Conservation (phyloP, 768 basidiomycete species). For the Calocybe gangraenosa region DNA sequence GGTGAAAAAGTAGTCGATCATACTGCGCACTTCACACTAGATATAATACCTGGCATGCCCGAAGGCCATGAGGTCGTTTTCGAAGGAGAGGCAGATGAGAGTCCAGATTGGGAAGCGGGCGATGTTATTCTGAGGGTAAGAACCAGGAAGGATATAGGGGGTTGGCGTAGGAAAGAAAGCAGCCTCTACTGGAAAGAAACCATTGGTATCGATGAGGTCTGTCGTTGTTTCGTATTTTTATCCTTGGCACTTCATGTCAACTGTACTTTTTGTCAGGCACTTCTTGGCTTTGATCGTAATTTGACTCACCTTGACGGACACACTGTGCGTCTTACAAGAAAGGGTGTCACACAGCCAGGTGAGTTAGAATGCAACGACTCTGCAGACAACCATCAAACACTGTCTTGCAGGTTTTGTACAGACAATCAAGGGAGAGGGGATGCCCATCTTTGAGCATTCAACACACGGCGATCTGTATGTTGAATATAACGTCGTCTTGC, state of each 20-base stretch:
- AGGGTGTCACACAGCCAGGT: conserved; percentile 92
- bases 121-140: conserved; percentile 86
- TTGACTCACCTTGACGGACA: conserved; percentile 92
- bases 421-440: conserved; percentile 82
- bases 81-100: conserved; percentile 96
- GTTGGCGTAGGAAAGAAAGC: conserved; percentile 86
- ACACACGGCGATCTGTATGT: conserved; percentile 83
- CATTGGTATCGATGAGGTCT: conserved; percentile 87
- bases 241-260: conserved; percentile 1
- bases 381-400: background rate
- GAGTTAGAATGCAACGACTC: conserved; percentile 15
- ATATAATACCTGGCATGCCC: conserved; percentile 83
- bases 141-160: conserved; percentile 72
- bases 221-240: conserved; percentile 15
- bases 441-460: conserved; percentile 64
- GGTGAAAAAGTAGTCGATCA: conserved; percentile 82
- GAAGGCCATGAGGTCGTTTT: conserved; percentile 93
- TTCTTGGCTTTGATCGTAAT: conserved; percentile 94
- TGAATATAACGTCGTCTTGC: conserved; percentile 92
- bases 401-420: conserved; percentile 72
- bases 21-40: conserved; percentile 78
- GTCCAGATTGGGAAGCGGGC: conserved; percentile 92
- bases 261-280: conserved; percentile 54
- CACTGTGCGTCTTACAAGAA: conserved; percentile 60
- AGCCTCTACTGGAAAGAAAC: conserved; percentile 91